A percentile compares a stretch with the other conserved stretches of the same genome.
Evolutionary conservation across 2,329 filamentous ascomycete genomes (phyloP).

Genomic region (Beauveria pseudobassiana): DNA sequence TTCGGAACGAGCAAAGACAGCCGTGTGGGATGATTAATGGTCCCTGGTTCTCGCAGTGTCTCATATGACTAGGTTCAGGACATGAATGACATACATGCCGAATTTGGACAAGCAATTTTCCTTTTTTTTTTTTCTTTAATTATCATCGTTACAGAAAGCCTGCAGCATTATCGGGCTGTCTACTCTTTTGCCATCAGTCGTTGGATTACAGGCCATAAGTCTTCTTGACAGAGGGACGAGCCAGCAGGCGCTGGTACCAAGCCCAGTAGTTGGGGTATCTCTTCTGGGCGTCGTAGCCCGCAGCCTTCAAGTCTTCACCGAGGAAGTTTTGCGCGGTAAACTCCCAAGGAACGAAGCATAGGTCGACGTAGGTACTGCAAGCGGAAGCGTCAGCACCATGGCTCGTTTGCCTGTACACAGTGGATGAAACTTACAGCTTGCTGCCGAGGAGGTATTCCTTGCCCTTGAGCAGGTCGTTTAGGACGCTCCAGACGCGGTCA

Average conservation of each 20-base stretch:
- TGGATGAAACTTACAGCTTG: conserved; percentile 5
- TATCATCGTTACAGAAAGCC: not conserved
- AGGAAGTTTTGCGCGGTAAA: conserved; percentile 11
- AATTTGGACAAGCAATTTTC: not conserved
- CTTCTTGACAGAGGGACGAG: conserved; percentile 24
- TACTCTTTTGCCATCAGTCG: too few species aligned
- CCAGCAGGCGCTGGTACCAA: conserved; percentile 26
- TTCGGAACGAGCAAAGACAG: conserved; percentile 67
- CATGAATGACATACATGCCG: not conserved
- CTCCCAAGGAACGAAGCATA: conserved; percentile 27
- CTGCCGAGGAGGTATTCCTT: conserved; percentile 12
- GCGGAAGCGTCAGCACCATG: not conserved
- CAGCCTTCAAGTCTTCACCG: conserved; percentile 16
- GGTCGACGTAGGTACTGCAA: conserved; percentile 29
- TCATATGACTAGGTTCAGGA: not conserved
- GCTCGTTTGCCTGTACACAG: not conserved
- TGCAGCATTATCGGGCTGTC: not conserved
- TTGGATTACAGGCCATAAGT: conserved; percentile 13
- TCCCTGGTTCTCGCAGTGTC: too few species aligned
- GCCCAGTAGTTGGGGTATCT: conserved; percentile 28
- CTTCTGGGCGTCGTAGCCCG: conserved; percentile 19
- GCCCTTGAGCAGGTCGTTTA: conserved; percentile 11
- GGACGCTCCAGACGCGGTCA: conserved; percentile 19
- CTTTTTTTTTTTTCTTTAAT: not conserved
- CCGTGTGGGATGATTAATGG: conserved; percentile 72